phyloP scores from a whole-genome alignment of 2,329 filamentous ascomycete genomes.

The Fusarium sambucinum region DNA sequence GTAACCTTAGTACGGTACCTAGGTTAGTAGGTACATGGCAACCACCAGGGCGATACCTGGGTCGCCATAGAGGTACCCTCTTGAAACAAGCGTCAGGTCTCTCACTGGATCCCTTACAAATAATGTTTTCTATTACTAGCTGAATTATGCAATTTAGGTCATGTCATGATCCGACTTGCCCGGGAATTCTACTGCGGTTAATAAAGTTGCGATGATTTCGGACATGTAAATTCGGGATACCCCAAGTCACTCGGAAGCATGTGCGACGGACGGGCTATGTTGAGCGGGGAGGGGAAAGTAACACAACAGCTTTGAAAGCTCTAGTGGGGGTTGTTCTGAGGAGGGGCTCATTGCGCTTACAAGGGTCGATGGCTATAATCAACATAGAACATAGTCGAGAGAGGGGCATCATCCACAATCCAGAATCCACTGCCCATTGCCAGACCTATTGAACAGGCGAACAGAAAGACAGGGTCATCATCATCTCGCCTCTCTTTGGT shows the following conservation, averaged over 20 bases:
- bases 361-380: constrained; percentile 32
- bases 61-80: constrained; percentile 14
- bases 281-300: constrained; percentile 38
- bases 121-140: background rate
- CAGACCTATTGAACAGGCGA: constrained; percentile 37
- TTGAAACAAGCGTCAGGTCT: constrained; percentile 17
- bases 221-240: no score
- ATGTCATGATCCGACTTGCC: constrained; percentile 19
- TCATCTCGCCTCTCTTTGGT: constrained; percentile 36
- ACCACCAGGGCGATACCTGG: constrained; percentile 34
- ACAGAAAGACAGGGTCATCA: constrained; percentile 36
- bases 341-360: constrained; percentile 29
- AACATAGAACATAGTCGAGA: constrained; percentile 20
- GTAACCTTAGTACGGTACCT: constrained; percentile 1
- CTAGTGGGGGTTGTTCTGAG: constrained; percentile 31
- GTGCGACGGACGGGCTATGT: constrained; percentile 31
- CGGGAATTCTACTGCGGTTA: constrained; percentile 15
- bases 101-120: constrained; percentile 17
- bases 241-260: constrained; percentile 29
- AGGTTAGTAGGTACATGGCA: background rate
- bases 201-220: no score
- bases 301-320: constrained; percentile 30
- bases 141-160: constrained; percentile 5
- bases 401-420: constrained; percentile 42
- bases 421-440: constrained; percentile 34